Evolutionary conservation across 1,139 yeast species (phyloP), one percentile per base, ranked within the genome.

Genomic region (Pichia sp.): DNA sequence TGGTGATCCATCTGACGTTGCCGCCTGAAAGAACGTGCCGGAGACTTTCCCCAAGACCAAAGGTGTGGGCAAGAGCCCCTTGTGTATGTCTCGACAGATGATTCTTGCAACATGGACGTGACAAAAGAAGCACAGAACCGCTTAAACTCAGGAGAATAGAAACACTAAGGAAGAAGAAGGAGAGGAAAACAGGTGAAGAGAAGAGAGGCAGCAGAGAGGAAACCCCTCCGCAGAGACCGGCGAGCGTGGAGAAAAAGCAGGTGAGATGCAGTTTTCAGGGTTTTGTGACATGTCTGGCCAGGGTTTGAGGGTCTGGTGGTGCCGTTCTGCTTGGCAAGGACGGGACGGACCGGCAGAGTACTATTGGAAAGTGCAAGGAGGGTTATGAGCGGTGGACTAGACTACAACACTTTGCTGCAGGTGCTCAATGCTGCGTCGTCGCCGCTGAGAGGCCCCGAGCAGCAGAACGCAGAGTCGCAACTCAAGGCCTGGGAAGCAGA

Each of bases 401-500:
- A 56, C 29, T 55, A 60, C 32, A 61, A 55, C 16, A 63, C 59
- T 19, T 58, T 68, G 30, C 50, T 65, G n/a, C 53, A 55, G 30
- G 62, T 57, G 2, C 57, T 69, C 16, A 52, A 56, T 1, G 52
- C 59, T 0, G 69, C 72, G 1, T 58, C 70, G 1, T 60, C 64
- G 1, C 52, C 62, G 4, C 61, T 59, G 5, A 54, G 68, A 34
- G 68, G 66, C 4, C 47, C 54, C 0, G 56, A 55, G 6, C 70
- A 67, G 49, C 56, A 58, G 41, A 52, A 54, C 3, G 96, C 96
- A 0, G 97, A 90, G 62, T 66, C 73, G 15, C 88, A 83, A 67
- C 72, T 90, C 57, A 81, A 82, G 60, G 67, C 64, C 11, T 88
- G 95, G 95, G 90, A 87, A 63, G 65, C 70, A 1, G 72, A 70